A percentile compares a stretch with the other conserved stretches of the same genome.
Conservation (phyloP, 257 asterid species). For the Solanum ossicruentum region DNA sequence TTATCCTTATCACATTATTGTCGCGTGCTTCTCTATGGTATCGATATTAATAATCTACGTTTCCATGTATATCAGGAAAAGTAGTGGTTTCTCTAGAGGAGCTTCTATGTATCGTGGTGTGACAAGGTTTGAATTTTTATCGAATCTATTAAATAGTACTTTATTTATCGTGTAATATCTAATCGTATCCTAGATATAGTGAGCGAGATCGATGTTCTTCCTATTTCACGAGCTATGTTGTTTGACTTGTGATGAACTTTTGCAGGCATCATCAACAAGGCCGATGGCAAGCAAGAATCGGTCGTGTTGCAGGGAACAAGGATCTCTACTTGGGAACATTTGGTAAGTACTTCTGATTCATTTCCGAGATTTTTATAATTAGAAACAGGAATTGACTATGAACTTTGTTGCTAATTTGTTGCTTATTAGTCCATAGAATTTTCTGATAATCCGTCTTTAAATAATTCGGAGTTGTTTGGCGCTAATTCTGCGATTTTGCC, state of each 20-base stretch:
- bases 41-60: neutral
- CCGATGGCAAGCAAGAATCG: constrained; percentile 74
- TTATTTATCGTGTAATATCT: neutral
- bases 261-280: constrained; percentile 69
- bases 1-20: neutral
- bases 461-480: neutral
- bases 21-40: neutral
- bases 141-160: neutral
- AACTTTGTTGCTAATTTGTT: neutral
- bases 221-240: neutral
- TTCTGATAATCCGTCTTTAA: neutral
- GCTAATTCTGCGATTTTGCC: neutral
- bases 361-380: neutral
- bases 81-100: constrained; percentile 70
- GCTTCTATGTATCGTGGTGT: constrained; percentile 74
- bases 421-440: neutral
- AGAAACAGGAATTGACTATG: neutral
- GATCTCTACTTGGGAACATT: constrained; percentile 69
- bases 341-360: constrained; percentile 20
- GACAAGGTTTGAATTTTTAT: constrained; percentile 29
- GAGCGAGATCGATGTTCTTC: neutral
- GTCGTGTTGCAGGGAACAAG: constrained; percentile 74
- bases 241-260: neutral
- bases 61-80: constrained; percentile 28
- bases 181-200: neutral